Evolutionary conservation across 2,329 filamentous ascomycete genomes (phyloP), one percentile per base, ranked within the genome.

Genomic region (Fusarium sp.): DNA sequence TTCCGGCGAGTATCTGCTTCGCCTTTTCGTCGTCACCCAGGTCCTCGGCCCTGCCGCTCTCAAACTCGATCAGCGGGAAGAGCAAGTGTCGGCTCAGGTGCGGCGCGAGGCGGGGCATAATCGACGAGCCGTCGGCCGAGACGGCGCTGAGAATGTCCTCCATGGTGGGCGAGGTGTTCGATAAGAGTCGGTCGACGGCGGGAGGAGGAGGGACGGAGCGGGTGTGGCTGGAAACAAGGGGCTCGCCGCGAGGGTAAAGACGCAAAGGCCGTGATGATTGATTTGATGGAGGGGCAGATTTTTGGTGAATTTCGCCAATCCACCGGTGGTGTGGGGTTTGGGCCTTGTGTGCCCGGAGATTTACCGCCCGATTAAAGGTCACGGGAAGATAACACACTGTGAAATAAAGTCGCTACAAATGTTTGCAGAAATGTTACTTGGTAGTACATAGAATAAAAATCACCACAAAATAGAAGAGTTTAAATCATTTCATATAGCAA

Each of bases 51-150:
- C 94, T 91, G 79, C 92, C 91, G 78, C 91, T 91, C 77, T 92
- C 88, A 83, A 97, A 98, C 85, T 98, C 95, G 80, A 99, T 91
- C 71, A 99, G 89, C 73, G 96, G 96, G 85, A 97, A 99, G 79
- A 98, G 93, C 77, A 99, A 88, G 82, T 99, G 96, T 75, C 96
- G 91, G 86, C 98, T 96, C 82, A 99, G 93, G 82, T 97, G 91
- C 74, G 91, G 91, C 80, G 98, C 92, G 78, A 99, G 87, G 84
- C 95, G 94, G 77, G 94, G 93, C 76, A 98, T 89, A 71, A 98
- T 89, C 80, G 92, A 92, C 85, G 94, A 90, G 81, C 92, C 86
- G 80, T 90, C 89, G 78, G 88, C 89, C 82, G 79, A 77, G 62
- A 91, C 86, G 79, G 89, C 87, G 72, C 74, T 77, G 73, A 82